Base-by-base conservation (phyloP, 2,329 filamentous ascomycete genomes). In the Paracamarosporium sp. region DNA sequence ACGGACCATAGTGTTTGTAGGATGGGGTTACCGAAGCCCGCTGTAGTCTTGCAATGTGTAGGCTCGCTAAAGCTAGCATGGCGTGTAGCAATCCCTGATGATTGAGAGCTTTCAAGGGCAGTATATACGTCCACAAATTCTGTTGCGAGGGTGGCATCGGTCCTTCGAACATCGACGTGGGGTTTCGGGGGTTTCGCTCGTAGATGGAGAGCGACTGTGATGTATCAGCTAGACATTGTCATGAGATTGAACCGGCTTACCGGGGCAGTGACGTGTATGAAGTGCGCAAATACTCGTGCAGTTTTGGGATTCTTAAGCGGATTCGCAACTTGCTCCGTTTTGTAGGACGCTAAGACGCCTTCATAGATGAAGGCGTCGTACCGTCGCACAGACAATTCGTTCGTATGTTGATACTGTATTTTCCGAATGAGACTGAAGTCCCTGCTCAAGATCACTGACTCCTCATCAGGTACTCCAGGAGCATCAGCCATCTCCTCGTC, bases 21-120 rank as follows among this genome's bases (percentile, higher is more conserved):
- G 93, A 94, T 8, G 92, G 89, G 0, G 90, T 93, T 0, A 88
- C 85, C 0, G 91, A 90, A 1, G 86, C 86, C 27, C 85, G 82
- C 70, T 96, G 90, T 4, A 96, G 82, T 66, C 90, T 91, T 27
- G 94, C 90, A 68, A 97, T 93, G 69, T 98, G 94, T 40, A 97
- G 79, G 74, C 91, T 94, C 24, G 90, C 89, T 33, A 97, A 76
- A 0, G 94, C 94, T 33, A 98, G 85, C 76, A 98, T 96, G 8
- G 93, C 91, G 71, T 98, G 94, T 20, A 98, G 83, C 0, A 98
- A 83, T 0, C 90, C 92, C n/a, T 92, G 91, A 66, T 97, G 87
- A 55, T 89, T 88, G 50, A 98, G 84, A 0, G 95, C 90, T 62
- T 94, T 86, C 59, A 93, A 85, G 2, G 72, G 93, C 64, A 98